Base-by-base conservation (phyloP, 1,284 basidiomycete genomes). In the Spongispora temasekensis region DNA sequence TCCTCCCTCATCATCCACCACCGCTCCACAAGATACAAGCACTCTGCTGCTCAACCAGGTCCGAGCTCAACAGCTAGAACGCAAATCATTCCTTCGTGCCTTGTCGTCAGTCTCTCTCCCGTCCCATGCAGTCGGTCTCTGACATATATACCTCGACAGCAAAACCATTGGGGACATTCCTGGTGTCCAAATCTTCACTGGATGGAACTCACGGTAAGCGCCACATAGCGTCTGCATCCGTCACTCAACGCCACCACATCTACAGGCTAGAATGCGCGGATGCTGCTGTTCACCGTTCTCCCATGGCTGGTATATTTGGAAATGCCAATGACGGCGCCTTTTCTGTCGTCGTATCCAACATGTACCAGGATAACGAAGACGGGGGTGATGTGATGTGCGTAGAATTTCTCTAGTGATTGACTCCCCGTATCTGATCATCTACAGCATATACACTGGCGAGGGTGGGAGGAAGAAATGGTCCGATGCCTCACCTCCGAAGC, bases 381-480 rank as follows among this genome's bases (percentile, higher is more conserved):
- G 60, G 59, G 2, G 70, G 72, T 1, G 67, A 75, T n/a, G 50
- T 66, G 3, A 60, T 75, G 73, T 75, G 57, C 42, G 65, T 6
- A 40, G 32, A 12, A 34, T 55, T 37, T 28, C 10, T 25, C 17
- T 5, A 5, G 27, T 15, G 9, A 40, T 31, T 0, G 1, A 34
- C 15, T 34, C 32, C 31, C n/a, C n/a, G 12, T 17, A 7, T 42
- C 58, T 67, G 42, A 70, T 56, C 23, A 25, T 48, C 42, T 9
- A 21, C 30, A 71, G 71, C 19, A 61, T 74, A 8, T 75, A 72
- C 35, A 74, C 72, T 5, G 73, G 73, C 12, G 4, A 61, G 44
- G 71, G 69, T 9, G 71, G 69, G 6, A 59, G 64, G 60, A 5
- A 61, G 40, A 21, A 1, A 31, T 67, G 53, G 57, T 31, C 34